Conservation (phyloP, 768 basidiomycete genomes). For the Solioccasus polychromus region DNA sequence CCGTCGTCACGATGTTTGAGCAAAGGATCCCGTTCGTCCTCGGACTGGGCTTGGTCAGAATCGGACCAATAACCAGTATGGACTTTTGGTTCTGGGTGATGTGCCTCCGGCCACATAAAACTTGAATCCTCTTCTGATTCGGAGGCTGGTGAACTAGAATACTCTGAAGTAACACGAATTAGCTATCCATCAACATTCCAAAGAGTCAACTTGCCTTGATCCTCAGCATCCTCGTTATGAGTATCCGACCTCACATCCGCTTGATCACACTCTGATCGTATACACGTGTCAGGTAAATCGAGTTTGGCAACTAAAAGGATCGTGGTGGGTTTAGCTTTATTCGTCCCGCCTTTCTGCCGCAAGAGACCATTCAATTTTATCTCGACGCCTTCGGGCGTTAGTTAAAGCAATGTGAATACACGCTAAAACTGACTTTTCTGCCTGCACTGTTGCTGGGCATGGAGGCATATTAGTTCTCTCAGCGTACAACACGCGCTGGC, state of each 20-base stretch:
- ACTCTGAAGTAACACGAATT: background rate
- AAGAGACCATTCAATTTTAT: conserved; percentile 40
- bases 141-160: conserved; percentile 9
- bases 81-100: conserved; percentile 9
- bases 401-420: background rate
- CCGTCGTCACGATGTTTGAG: conserved; percentile 10
- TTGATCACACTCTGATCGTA: background rate
- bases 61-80: conserved; percentile 23
- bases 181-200: background rate
- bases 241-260: background rate
- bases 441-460: conserved; percentile 35
- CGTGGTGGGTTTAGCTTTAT: conserved; percentile 9
- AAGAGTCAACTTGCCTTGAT: conserved; percentile 4
- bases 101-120: conserved; percentile 14
- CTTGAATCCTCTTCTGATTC: conserved; percentile 5
- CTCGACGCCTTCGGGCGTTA: conserved; percentile 36
- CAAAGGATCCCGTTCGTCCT: conserved; percentile 20
- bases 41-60: conserved; percentile 13
- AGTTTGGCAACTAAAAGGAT: conserved; percentile 21
- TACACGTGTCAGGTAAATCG: conserved; percentile 7
- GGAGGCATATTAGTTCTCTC: conserved; percentile 50
- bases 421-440: conserved; percentile 41
- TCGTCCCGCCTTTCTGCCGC: conserved; percentile 7
- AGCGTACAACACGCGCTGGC: conserved; percentile 51
- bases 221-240: conserved; percentile 5